Evolutionary conservation across 2,329 filamentous ascomycete species (phyloP), one percentile per base, ranked within the genome.

Genomic region (Cladophialophora exuberans): DNA sequence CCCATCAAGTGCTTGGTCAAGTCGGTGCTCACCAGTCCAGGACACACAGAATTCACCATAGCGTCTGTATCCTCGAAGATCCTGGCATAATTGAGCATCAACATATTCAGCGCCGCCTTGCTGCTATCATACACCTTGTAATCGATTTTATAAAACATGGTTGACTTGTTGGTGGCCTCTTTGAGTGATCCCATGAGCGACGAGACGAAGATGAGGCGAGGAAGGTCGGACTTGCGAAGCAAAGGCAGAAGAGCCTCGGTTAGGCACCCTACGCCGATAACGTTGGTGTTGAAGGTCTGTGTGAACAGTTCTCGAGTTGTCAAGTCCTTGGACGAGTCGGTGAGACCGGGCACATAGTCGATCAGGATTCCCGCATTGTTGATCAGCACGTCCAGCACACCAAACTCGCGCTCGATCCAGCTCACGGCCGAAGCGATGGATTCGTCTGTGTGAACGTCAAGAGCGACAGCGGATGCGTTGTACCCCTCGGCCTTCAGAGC

Each of bases 291-390:
- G 52, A 79, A 73, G 0, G 69, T 70, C 9, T 69, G 63, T 6
- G 61, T 66, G 56, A 74, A 72, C 0, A 73, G 67, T 0, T 76
- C 67, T 51, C 71, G 67, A 6, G 65, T 63, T 0, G 58, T 47
- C 20, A 68, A 52, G 11, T 71, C 61, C 6, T 57, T 70, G 3
- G 1, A 42, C 9, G 39, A 18, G 20, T 42, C 39, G 18, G 39
- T 26, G 71, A 50, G 4, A 6, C 36, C 38, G 2, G 30, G 26
- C 5, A 38, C 45, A 25, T 46, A 33, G 11, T 97, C 92, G 57
- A 92, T 87, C 59, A 96, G 81, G 70, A 67, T 59, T 11, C 66
- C 66, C 6, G 66, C 66, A 30, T 66, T 65, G 39, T 66, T 65
- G 48, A 69, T 55, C 13, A 60, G 45, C 13, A 60, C 55, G 44